Evolutionary conservation across 2,329 filamentous ascomycete genomes (phyloP), one percentile per base, ranked within the genome.

Genomic region (Fusarium sp.): DNA sequence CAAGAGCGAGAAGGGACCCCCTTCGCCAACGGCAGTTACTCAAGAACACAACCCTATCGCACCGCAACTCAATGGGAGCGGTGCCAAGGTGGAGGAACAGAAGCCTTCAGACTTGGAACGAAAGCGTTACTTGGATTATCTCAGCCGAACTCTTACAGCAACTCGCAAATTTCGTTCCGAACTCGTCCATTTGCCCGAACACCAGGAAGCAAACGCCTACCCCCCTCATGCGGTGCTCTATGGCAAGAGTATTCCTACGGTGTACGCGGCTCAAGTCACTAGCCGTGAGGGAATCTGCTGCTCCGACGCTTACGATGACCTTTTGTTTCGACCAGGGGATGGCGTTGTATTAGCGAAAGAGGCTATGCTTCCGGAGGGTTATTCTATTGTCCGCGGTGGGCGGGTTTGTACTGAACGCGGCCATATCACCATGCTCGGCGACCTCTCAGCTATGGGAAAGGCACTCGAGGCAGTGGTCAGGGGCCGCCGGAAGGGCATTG

Each of bases 341-440:
- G 95, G 94, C 0, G 94, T 98, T 0, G 93, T 95, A 57, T 85
- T 98, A 9, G 93, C 94, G 1, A 89, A 89, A 53, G 93, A 95
- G 66, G 92, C 94, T 1, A 95, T 97, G 92, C 80, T 97, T 45
- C 94, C 94, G 0, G 82, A 87, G 4, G 94, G 94, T 0, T 98
- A 97, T 77, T 85, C 87, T 50, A 84, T 92, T 37, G 93, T 90
- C 3, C 88, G 86, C 47, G 91, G 90, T 14, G 94, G 94, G 0
- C 83, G 93, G 20, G 88, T 97, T 14, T 90, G 89, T 72, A 94
- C 91, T 56, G 93, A 97, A 70, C 85, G 93, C 5, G 94, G 95
- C 0, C 95, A 98, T 81, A 91, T 98, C 37, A 94, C 92, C 2
- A 84, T 98, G 75, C 80, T 98, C 32, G 94, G 94, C 1, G 94